Conservation (phyloP, 2,329 filamentous ascomycete species). For the Lasiodiplodia citricola region DNA sequence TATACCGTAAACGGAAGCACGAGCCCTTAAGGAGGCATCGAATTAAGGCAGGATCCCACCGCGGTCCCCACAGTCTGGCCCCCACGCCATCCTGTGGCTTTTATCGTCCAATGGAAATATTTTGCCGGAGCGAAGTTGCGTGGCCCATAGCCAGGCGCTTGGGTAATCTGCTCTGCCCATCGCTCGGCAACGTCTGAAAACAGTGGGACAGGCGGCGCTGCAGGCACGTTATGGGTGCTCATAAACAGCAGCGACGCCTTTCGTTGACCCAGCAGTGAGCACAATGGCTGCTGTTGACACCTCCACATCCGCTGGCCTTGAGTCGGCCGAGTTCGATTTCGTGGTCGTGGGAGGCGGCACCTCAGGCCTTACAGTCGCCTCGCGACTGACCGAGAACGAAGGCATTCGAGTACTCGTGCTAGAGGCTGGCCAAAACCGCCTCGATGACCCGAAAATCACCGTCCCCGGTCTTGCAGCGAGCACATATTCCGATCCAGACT, state of each 20-base stretch:
- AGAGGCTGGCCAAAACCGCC: conserved; percentile 33
- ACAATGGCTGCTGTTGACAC: background rate
- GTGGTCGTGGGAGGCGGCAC: conserved; percentile 30
- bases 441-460: conserved; percentile 37
- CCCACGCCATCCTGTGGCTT: background rate
- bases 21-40: background rate
- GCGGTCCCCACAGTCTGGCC: background rate
- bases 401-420: conserved; percentile 30
- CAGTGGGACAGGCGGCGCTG: background rate
- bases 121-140: background rate
- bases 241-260: background rate
- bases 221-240: too few relatives aligned
- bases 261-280: background rate
- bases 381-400: conserved; percentile 35
- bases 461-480: conserved; percentile 33
- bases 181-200: background rate
- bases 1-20: background rate
- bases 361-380: conserved; percentile 30
- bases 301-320: background rate
- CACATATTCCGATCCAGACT: conserved; percentile 36
- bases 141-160: background rate
- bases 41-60: background rate
- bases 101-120: background rate
- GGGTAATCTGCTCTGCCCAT: background rate
- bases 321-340: conserved; percentile 14